phyloP scores from a whole-genome alignment of 2,329 filamentous ascomycete species.

The Pseudocercospora pini-densiflorae region DNA sequence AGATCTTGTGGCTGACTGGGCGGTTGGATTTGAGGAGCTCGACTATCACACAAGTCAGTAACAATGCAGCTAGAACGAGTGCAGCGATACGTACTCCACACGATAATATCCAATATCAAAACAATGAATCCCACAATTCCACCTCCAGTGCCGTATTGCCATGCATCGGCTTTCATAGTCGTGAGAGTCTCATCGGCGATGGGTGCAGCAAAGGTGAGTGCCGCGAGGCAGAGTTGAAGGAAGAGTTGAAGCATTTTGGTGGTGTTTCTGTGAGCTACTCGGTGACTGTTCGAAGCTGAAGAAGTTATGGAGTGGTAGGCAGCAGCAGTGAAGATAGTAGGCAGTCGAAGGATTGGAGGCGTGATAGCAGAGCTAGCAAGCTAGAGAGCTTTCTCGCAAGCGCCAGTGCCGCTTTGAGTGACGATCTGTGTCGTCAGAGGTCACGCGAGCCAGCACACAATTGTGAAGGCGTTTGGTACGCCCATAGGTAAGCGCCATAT shows the following conservation, averaged over 20 bases:
- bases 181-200: constrained; percentile 39
- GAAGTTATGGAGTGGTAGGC: not conserved
- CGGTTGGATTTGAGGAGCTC: constrained; percentile 69
- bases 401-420: not conserved
- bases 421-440: not conserved
- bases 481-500: not conserved
- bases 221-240: constrained; percentile 59
- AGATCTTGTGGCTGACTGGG: constrained; percentile 60
- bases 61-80: not conserved
- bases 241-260: constrained; percentile 46
- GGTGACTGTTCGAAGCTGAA: not conserved
- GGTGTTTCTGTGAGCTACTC: not conserved
- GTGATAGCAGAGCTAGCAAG: not conserved
- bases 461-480: not conserved
- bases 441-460: not conserved
- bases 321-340: not conserved
- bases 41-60: constrained; percentile 49
- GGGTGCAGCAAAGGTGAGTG: constrained; percentile 55
- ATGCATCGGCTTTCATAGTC: constrained; percentile 51
- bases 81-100: constrained; percentile 58
- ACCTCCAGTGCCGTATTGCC: constrained; percentile 65
- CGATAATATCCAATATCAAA: constrained; percentile 65
- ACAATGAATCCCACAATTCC: constrained; percentile 66
- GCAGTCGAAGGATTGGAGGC: not conserved
- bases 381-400: not conserved